Percentiles rank a stretch among this genome's conserved stretches.
Evolutionary conservation across 1,284 basidiomycete species (phyloP).

Genomic region (Sanghuangporus sanghuang): DNA sequence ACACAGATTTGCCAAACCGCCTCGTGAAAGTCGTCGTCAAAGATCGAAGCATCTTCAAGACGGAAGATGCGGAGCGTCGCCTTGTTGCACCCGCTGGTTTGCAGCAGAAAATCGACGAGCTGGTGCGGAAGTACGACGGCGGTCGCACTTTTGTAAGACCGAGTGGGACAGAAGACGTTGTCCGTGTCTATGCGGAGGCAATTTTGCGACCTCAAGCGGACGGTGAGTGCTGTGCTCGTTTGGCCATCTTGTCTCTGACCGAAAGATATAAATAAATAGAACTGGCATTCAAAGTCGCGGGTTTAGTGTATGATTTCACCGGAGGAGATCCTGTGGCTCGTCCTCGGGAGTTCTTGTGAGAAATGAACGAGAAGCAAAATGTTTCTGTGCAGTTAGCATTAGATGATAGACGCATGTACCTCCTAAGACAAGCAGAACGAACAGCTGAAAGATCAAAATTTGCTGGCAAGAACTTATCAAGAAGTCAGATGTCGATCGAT

Average conservation of each 20-base stretch:
- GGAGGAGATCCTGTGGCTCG: conserved; percentile 64
- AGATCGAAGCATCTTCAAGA: conserved; percentile 83
- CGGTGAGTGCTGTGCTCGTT: conserved; percentile 45
- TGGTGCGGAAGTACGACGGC: conserved; percentile 75
- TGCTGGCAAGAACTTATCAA: background rate
- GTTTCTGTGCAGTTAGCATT: background rate
- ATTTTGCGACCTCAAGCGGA: conserved; percentile 70
- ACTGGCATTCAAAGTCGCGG: conserved; percentile 78
- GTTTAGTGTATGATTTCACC: conserved; percentile 75
- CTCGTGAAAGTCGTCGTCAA: conserved; percentile 93
- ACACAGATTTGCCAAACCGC: conserved; percentile 92
- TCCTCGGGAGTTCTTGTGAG: conserved; percentile 64
- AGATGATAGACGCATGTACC: background rate
- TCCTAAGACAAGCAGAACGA: background rate
- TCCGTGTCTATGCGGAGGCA: conserved; percentile 97
- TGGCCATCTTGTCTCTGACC: background rate
- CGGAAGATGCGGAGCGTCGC: conserved; percentile 90
- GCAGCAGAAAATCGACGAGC: conserved; percentile 84
- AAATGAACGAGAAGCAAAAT: background rate
- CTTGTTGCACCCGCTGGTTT: conserved; percentile 78
- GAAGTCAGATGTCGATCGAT: background rate
- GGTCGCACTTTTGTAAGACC: conserved; percentile 94
- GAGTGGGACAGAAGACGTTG: conserved; percentile 97
- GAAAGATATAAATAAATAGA: conserved; percentile 42
- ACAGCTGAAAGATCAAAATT: background rate